These are phyloP conservation scores for Exophiala lecanii-corni DNA, from an alignment of 2,329 filamentous ascomycete genomes.

Conservation along the genomic window DNA sequence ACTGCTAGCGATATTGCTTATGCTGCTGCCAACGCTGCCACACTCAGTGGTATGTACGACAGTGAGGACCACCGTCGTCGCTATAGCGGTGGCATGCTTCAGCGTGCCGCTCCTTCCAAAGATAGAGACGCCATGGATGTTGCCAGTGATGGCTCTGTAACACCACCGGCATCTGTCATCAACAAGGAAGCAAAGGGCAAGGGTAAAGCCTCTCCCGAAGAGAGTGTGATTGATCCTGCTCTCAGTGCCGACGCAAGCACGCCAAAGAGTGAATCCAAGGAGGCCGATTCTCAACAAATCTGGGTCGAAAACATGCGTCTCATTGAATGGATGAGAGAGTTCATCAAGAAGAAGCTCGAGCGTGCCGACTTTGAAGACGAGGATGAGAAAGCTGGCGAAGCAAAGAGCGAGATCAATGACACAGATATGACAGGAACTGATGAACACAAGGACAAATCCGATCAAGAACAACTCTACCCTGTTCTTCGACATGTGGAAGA, in stretches of 20 bases:
- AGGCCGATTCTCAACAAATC: conserved; percentile 33
- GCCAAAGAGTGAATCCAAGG: conserved; percentile 29
- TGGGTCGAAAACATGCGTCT: conserved; percentile 64
- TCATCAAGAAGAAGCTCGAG: conserved; percentile 53
- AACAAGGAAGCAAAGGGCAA: conserved; percentile 22
- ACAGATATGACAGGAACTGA: conserved; percentile 42
- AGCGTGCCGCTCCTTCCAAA: conserved; percentile 46
- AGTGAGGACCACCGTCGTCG: conserved; percentile 53
- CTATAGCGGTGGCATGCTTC: conserved; percentile 58
- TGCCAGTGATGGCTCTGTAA: conserved; percentile 25
- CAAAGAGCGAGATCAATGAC: conserved; percentile 37
- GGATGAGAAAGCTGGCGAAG: conserved; percentile 19
- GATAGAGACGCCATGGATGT: conserved; percentile 36
- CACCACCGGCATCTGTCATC: conserved; percentile 24
- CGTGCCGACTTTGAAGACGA: conserved; percentile 45
- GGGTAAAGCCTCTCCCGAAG: conserved; percentile 18
- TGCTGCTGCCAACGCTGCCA: conserved; percentile 57
- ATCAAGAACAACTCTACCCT: conserved; percentile 27
- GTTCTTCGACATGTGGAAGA: conserved; percentile 26
- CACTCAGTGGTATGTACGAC: conserved; percentile 57
- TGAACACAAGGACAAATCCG: conserved; percentile 23
- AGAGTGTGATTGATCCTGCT: conserved; percentile 27
- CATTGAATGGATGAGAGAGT: conserved; percentile 56
- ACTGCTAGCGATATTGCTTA: conserved; percentile 52
- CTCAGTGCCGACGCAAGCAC: conserved; percentile 21